phyloP scores from a whole-genome alignment of 2,329 filamentous ascomycete species.

The Dryadomyces quercus-mongolicae region DNA sequence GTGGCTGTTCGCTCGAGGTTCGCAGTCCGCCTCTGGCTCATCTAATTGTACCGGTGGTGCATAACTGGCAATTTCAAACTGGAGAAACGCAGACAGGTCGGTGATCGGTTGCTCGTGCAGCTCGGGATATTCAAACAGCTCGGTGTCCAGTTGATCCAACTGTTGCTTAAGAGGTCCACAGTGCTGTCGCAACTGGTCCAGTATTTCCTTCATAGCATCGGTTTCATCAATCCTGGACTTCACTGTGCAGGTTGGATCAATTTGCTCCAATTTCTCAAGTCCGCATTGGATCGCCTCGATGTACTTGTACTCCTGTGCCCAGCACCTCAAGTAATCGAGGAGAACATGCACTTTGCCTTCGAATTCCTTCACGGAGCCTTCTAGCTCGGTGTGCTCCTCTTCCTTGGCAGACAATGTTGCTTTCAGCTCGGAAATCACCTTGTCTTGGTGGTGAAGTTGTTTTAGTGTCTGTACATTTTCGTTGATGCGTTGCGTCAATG shows the following conservation, averaged over 20 bases:
- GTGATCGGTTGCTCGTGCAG: conserved; percentile 5
- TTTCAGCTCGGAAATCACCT: conserved; percentile 4
- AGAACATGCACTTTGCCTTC: conserved; percentile 3
- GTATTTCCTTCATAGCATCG: conserved; percentile 3
- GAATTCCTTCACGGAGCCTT: conserved; percentile 3
- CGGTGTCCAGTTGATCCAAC: not conserved
- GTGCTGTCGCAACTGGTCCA: conserved; percentile 6
- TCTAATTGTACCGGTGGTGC: not conserved
- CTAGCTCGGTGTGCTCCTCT: conserved; percentile 1
- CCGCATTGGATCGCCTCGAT: conserved; percentile 3
- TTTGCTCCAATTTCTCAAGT: conserved; percentile 6
- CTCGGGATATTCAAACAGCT: not conserved
- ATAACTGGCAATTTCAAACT: not conserved
- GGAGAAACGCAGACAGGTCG: conserved; percentile 6
- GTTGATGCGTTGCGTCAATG: not conserved
- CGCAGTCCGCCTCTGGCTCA: not conserved
- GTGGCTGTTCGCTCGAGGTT: not conserved
- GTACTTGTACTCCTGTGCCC: conserved; percentile 8
- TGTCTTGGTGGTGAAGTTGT: not conserved
- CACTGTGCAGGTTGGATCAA: conserved; percentile 1
- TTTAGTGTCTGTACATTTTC: conserved; percentile 2
- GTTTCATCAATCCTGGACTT: conserved; percentile 4
- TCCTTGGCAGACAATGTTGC: conserved; percentile 4
- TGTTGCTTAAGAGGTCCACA: not conserved
- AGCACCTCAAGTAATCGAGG: conserved; percentile 4